Conservation (phyloP, 345 rosid species). For the Passiflora organensis region DNA sequence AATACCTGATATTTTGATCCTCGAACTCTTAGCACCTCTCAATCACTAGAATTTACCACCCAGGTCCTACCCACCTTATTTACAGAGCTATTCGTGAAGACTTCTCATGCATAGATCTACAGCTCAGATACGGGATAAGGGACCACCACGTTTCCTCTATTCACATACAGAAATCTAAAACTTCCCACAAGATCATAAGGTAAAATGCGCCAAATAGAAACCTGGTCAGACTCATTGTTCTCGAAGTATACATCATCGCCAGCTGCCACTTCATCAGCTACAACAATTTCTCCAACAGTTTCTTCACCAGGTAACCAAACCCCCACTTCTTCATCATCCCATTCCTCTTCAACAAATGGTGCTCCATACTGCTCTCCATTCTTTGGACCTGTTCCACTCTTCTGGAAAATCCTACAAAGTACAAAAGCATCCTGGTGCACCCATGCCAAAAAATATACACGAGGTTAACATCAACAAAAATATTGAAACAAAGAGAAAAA, state of each 20-base stretch:
- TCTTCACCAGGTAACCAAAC: constrained; percentile 43
- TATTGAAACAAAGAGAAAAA: neutral
- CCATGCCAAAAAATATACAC: constrained; percentile 1
- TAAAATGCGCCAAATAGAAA: constrained; percentile 15
- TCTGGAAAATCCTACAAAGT: constrained; percentile 82
- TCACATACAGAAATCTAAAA: no score
- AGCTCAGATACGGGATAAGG: no score
- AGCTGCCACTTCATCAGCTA: constrained; percentile 32
- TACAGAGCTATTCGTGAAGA: no score
- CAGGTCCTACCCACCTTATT: no score
- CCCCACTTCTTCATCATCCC: constrained; percentile 57
- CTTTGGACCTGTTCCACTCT: constrained; percentile 96
- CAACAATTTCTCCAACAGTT: constrained; percentile 39
- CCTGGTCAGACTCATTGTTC: constrained; percentile 59
- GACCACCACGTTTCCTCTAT: no score
- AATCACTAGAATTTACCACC: no score
- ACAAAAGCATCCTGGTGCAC: constrained; percentile 73
- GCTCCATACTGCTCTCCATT: constrained; percentile 98
- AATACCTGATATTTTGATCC: no score
- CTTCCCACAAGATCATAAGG: no score
- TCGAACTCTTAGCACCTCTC: no score
- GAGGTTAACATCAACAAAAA: neutral
- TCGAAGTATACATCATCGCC: constrained; percentile 47
- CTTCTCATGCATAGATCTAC: no score
- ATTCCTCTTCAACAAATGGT: constrained; percentile 89